A percentile compares a stretch with the other conserved stretches of the same genome.
Evolutionary conservation across 129 eudicot genomes (phyloP).

Genomic region (Flaveria ramosissima): DNA sequence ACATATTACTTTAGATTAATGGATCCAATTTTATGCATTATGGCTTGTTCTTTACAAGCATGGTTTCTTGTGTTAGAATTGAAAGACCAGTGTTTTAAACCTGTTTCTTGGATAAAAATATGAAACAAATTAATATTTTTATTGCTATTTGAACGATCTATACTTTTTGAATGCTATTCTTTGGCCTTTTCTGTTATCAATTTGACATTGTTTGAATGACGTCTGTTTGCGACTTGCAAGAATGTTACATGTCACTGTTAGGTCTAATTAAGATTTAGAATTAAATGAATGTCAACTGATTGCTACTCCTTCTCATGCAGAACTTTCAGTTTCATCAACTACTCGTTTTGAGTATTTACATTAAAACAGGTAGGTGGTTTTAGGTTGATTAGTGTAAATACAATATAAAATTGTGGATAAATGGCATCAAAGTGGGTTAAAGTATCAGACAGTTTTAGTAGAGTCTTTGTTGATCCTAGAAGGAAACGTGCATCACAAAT

Average conservation of each 20-base stretch:
- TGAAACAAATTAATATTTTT: neutral
- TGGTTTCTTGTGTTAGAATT: no score
- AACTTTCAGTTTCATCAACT: slow-evolving; percentile 25
- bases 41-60: no score
- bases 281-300: slow-evolving; percentile 8
- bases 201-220: neutral
- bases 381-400: slow-evolving; percentile 37
- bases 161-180: neutral
- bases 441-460: slow-evolving; percentile 42
- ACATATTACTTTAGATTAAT: no score
- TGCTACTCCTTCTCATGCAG: slow-evolving; percentile 23
- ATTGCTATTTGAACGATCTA: neutral
- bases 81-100: neutral
- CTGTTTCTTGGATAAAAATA: neutral
- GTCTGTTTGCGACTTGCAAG: neutral
- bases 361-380: slow-evolving; percentile 29
- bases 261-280: neutral
- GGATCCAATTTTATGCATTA: no score
- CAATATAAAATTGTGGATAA: slow-evolving; percentile 40
- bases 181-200: neutral
- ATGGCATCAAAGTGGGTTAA: slow-evolving; percentile 55
- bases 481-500: slow-evolving; percentile 40
- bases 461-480: slow-evolving; percentile 35
- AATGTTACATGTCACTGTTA: neutral
- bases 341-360: slow-evolving; percentile 29